phyloP scores from a whole-genome alignment of 495 filamentous ascomycete genomes.

The Aspergillus nanangensis region DNA sequence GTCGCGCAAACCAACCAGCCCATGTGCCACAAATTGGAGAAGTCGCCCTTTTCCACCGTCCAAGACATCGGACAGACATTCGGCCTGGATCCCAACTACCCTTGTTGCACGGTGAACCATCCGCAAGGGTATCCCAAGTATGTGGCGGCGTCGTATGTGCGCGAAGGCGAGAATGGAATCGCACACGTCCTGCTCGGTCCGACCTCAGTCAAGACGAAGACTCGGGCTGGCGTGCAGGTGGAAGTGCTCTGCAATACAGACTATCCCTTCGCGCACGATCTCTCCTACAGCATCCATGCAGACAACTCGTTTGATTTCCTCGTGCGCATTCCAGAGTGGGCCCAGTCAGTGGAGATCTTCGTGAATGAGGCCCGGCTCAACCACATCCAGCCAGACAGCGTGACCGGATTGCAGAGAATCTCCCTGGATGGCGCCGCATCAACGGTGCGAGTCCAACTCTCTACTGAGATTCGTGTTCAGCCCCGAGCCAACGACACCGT shows the following conservation, averaged over 20 bases:
- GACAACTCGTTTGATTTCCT: slow-evolving; percentile 35
- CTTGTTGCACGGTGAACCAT: slow-evolving; percentile 63
- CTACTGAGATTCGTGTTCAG: slow-evolving; percentile 22
- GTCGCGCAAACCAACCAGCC: slow-evolving; percentile 55
- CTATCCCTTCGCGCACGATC: slow-evolving; percentile 46
- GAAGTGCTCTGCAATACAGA: slow-evolving; percentile 32
- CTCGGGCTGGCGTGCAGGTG: not conserved
- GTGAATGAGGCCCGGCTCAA: slow-evolving; percentile 1
- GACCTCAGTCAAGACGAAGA: slow-evolving; percentile 5
- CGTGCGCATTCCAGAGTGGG: slow-evolving; percentile 45
- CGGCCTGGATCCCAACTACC: slow-evolving; percentile 35
- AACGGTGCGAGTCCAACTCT: slow-evolving; percentile 15
- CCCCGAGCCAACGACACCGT: slow-evolving; percentile 47
- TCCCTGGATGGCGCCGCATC: not conserved
- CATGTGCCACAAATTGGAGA: slow-evolving; percentile 36
- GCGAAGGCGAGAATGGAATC: slow-evolving; percentile 10
- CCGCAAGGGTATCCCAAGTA: slow-evolving; percentile 60
- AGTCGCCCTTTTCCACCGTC: slow-evolving; percentile 48
- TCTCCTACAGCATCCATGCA: slow-evolving; percentile 43
- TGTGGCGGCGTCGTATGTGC: slow-evolving; percentile 20
- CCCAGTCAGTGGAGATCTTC: slow-evolving; percentile 11
- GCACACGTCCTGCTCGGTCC: slow-evolving; percentile 21
- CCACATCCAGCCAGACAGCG: not conserved
- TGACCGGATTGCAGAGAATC: not conserved
- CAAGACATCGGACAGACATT: slow-evolving; percentile 6